Percentiles rank a stretch among this genome's conserved stretches.
These are phyloP conservation scores for Starmerella floricola DNA, from an alignment of 805 yeast genomes.

Conservation along the genomic window DNA sequence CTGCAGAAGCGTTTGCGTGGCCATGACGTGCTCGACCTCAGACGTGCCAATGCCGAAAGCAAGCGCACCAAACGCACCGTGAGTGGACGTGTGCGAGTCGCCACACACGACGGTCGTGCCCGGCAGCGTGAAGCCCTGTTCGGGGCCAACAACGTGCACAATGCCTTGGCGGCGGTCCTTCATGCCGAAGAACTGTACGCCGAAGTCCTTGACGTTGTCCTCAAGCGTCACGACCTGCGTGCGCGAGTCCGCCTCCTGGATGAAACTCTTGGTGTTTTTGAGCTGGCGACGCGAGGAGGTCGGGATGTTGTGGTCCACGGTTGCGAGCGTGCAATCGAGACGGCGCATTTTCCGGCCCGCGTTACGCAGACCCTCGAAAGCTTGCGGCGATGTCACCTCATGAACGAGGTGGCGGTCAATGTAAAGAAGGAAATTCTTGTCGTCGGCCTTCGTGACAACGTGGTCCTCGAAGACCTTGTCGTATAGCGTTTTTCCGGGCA, in stretches of 20 bases:
- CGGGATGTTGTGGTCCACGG: slow-evolving; percentile 96
- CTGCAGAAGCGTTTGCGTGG: slow-evolving; percentile 89
- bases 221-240: slow-evolving; percentile 87
- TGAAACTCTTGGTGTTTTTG: slow-evolving; percentile 63
- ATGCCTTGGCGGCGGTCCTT: slow-evolving; percentile 91
- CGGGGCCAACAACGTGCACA: slow-evolving; percentile 97
- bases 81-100: slow-evolving; percentile 97
- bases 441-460: slow-evolving; percentile 76
- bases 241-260: slow-evolving; percentile 81
- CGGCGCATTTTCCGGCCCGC: slow-evolving; percentile 88
- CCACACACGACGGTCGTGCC: slow-evolving; percentile 99
- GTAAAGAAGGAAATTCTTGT: slow-evolving; percentile 75
- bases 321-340: slow-evolving; percentile 80
- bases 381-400: slow-evolving; percentile 98
- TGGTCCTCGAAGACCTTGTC: slow-evolving; percentile 96
- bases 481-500: slow-evolving; percentile 53
- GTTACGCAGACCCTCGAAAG: slow-evolving; percentile 84
- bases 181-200: slow-evolving; percentile 89
- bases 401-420: slow-evolving; percentile 96
- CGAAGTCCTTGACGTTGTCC: slow-evolving; percentile 81
- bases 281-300: slow-evolving; percentile 74
- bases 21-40: slow-evolving; percentile 96
- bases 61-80: slow-evolving; percentile 94
- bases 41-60: slow-evolving; percentile 99
- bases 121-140: slow-evolving; percentile 95